A percentile compares a stretch with the other conserved stretches of the same genome.
phyloP scores from a whole-genome alignment of 2,329 filamentous ascomycete species.

The Diaporthe ampelina region DNA sequence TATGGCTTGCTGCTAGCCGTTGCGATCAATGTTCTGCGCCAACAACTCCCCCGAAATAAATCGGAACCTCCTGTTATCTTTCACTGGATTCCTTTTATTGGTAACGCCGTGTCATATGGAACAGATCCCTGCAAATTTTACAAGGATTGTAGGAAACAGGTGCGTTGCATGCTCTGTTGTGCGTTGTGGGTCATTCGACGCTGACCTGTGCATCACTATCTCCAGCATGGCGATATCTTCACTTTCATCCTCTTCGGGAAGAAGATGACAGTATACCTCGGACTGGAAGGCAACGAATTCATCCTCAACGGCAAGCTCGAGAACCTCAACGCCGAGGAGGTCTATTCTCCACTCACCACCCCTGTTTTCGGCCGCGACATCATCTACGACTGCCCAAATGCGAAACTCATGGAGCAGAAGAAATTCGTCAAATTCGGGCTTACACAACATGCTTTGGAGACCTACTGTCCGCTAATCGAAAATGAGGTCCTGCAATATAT shows the following conservation, averaged over 20 bases:
- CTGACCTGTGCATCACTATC: neutral
- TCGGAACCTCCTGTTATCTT: conserved; percentile 20
- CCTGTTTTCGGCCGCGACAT: conserved; percentile 86
- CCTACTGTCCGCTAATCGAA: conserved; percentile 84
- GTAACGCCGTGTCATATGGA: conserved; percentile 15
- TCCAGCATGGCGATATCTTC: conserved; percentile 87
- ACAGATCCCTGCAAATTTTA: conserved; percentile 18
- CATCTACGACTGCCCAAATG: conserved; percentile 91
- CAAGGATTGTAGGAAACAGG: conserved; percentile 17
- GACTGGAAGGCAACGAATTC: conserved; percentile 88
- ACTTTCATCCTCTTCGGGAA: conserved; percentile 90
- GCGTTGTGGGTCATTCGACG: no score
- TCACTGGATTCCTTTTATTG: conserved; percentile 22
- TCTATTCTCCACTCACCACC: conserved; percentile 83
- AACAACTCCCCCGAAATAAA: conserved; percentile 23
- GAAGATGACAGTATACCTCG: conserved; percentile 89
- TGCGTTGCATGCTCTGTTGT: neutral
- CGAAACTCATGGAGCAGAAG: conserved; percentile 97
- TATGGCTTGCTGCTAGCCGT: conserved; percentile 10
- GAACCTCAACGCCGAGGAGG: conserved; percentile 91
- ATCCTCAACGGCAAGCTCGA: conserved; percentile 92
- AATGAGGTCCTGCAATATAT: conserved; percentile 81
- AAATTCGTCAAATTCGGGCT: conserved; percentile 90
- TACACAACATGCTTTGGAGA: conserved; percentile 79
- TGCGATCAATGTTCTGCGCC: conserved; percentile 23